Evolutionary conservation across 1,284 basidiomycete genomes (phyloP).

Genomic region (Malassezia psittaci): DNA sequence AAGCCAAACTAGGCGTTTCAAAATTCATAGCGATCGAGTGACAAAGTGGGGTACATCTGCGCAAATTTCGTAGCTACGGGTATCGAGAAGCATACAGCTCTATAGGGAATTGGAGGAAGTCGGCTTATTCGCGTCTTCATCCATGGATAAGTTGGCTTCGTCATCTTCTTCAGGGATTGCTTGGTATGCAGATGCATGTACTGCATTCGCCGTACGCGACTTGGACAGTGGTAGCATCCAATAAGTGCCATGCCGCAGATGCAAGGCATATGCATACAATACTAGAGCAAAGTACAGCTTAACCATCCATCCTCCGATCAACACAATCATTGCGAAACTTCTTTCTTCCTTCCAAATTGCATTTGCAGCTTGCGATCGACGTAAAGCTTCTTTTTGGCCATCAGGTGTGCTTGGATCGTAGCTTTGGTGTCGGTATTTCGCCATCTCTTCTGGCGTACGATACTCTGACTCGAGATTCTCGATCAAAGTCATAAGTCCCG

Average conservation of each 20-base stretch:
- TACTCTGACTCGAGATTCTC: slow-evolving; percentile 42
- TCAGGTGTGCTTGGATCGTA: slow-evolving; percentile 25
- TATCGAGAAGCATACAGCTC: neutral
- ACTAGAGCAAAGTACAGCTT: slow-evolving; percentile 91
- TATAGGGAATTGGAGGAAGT: no score
- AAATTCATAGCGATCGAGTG: neutral
- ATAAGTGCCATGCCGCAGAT: slow-evolving; percentile 84
- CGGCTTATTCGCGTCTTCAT: neutral
- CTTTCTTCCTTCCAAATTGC: slow-evolving; percentile 79
- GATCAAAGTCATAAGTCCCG: slow-evolving; percentile 43
- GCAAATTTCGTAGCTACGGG: neutral
- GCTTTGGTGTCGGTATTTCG: slow-evolving; percentile 35
- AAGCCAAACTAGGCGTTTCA: slow-evolving; percentile 5
- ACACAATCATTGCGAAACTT: slow-evolving; percentile 64
- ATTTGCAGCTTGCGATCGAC: slow-evolving; percentile 26
- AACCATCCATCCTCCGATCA: slow-evolving; percentile 70
- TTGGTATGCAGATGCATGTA: slow-evolving; percentile 13
- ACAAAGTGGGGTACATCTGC: slow-evolving; percentile 8
- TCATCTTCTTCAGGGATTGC: slow-evolving; percentile 8
- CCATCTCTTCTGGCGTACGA: slow-evolving; percentile 31
- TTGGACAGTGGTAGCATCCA: slow-evolving; percentile 62
- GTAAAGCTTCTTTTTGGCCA: slow-evolving; percentile 39
- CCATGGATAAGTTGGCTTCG: neutral
- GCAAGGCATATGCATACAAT: slow-evolving; percentile 85
- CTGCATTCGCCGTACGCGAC: slow-evolving; percentile 16